These are phyloP conservation scores for Psilocybe tampanensis DNA, from an alignment of 768 basidiomycete species.

Conservation along the genomic window DNA sequence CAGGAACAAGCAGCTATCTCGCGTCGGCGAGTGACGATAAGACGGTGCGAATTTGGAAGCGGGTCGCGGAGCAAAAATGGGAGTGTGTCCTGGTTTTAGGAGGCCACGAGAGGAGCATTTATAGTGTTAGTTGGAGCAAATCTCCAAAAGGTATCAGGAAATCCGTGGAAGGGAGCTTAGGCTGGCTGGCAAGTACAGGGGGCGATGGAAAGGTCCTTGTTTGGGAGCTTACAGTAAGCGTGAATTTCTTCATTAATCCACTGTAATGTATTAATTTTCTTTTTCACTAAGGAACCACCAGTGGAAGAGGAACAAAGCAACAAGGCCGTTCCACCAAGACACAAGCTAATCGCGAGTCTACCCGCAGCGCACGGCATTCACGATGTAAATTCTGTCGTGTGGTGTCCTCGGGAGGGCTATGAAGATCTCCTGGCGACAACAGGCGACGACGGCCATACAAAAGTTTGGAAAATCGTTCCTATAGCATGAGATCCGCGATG, in stretches of 20 bases:
- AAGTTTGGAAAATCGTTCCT: constrained; percentile 65
- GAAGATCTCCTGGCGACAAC: constrained; percentile 75
- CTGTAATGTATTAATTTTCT: background rate
- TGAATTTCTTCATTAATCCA: constrained; percentile 5
- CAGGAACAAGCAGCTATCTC: constrained; percentile 69
- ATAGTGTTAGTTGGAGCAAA: constrained; percentile 72
- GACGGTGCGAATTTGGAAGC: constrained; percentile 85
- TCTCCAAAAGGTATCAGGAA: constrained; percentile 13
- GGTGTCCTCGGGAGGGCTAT: constrained; percentile 73
- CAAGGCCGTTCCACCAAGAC: constrained; percentile 16
- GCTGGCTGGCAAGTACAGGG: constrained; percentile 85
- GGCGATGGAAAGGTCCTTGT: constrained; percentile 85
- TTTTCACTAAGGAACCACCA: constrained; percentile 26
- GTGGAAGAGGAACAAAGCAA: constrained; percentile 11
- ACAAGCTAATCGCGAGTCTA: constrained; percentile 59
- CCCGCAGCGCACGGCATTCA: constrained; percentile 75
- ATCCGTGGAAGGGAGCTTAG: constrained; percentile 46
- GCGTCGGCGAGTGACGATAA: constrained; percentile 87
- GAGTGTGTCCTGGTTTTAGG: constrained; percentile 59
- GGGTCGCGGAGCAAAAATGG: constrained; percentile 63
- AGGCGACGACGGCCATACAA: constrained; percentile 83
- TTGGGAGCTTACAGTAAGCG: constrained; percentile 71
- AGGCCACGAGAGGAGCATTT: constrained; percentile 77
- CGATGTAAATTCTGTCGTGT: constrained; percentile 85
- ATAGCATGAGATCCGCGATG: background rate